Evolutionary conservation across 371 early-diverging fungal genomes (phyloP).

Genomic region (Apophysomyces variabilis): DNA sequence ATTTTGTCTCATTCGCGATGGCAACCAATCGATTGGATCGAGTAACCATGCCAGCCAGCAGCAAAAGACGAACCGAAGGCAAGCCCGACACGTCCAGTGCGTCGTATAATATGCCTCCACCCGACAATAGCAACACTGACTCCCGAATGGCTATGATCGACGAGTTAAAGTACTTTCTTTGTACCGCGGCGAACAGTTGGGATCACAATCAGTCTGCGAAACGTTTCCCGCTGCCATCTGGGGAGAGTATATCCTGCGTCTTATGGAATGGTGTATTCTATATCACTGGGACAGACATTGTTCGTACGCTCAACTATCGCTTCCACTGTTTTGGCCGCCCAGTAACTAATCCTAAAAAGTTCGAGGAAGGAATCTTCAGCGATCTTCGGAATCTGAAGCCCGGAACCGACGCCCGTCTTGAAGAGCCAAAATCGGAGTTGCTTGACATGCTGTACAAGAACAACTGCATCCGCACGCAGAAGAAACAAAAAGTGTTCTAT

Average conservation of each 20-base stretch:
- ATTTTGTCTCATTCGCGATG: constrained; percentile 5
- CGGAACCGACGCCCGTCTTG: constrained; percentile 95
- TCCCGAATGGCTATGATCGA: constrained; percentile 53
- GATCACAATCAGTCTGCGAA: constrained; percentile 22
- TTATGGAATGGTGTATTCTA: constrained; percentile 91
- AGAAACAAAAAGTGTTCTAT: constrained; percentile 99
- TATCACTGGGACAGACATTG: constrained; percentile 99
- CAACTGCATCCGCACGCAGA: constrained; percentile 99
- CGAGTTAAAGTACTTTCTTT: constrained; percentile 61
- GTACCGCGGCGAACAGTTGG: constrained; percentile 67
- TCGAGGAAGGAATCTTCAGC: constrained; percentile 99
- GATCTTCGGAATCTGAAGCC: constrained; percentile 98
- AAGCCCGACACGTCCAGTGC: constrained; percentile 9
- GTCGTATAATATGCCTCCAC: constrained; percentile 22
- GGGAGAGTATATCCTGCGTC: constrained; percentile 90
- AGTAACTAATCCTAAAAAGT: constrained; percentile 95
- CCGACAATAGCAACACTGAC: constrained; percentile 27
- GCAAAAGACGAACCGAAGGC: constrained; percentile 5
- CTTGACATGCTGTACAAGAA: constrained; percentile 97
- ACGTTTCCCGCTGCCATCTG: constrained; percentile 74
- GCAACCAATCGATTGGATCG: constrained; percentile 18
- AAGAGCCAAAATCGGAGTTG: constrained; percentile 97
- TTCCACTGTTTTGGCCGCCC: constrained; percentile 92
- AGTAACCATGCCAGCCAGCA: constrained; percentile 11
- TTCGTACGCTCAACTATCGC: constrained; percentile 91